Percentiles rank a stretch among this genome's conserved stretches.
Evolutionary conservation across 1,139 yeast species (phyloP).

Genomic region (Ogataea hybrid): DNA sequence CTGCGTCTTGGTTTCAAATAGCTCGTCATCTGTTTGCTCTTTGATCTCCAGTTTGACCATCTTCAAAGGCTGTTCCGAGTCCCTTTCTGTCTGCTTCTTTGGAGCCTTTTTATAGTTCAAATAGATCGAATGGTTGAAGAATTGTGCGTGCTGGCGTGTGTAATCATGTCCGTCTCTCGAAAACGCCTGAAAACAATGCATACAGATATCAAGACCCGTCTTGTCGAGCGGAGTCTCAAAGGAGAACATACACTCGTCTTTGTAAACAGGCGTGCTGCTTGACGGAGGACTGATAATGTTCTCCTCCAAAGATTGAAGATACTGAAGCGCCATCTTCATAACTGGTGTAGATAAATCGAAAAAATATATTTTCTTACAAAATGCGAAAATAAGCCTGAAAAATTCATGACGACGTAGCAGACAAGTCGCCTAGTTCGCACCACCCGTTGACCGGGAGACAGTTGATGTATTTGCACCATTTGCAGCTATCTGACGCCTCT

Average conservation of each 20-base stretch:
- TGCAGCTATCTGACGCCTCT: slow-evolving; percentile 41
- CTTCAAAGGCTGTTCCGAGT: slow-evolving; percentile 46
- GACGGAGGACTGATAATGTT: slow-evolving; percentile 17
- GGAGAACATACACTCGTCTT: slow-evolving; percentile 82
- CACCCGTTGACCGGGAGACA: slow-evolving; percentile 72
- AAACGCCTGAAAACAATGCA: slow-evolving; percentile 63
- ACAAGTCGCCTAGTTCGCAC: slow-evolving; percentile 62
- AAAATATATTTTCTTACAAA: background rate
- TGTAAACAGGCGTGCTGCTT: slow-evolving; percentile 44
- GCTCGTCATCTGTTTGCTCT: slow-evolving; percentile 67
- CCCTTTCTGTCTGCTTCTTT: slow-evolving; percentile 38
- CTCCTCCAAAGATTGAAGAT: slow-evolving; percentile 16
- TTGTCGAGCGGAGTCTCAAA: slow-evolving; percentile 69
- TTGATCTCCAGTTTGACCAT: slow-evolving; percentile 72
- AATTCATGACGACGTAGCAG: slow-evolving; percentile 12
- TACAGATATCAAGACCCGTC: slow-evolving; percentile 70
- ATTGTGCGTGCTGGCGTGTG: slow-evolving; percentile 51
- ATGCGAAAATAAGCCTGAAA: background rate
- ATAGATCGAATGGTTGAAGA: slow-evolving; percentile 52
- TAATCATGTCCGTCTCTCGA: slow-evolving; percentile 50
- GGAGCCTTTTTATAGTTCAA: slow-evolving; percentile 53
- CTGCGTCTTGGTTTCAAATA: slow-evolving; percentile 48
- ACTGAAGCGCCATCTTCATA: slow-evolving; percentile 11
- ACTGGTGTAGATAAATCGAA: background rate
- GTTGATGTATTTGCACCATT: slow-evolving; percentile 73